Evolutionary conservation across 441 rosid species (phyloP).

Genomic region (Jatropha podagrica): DNA sequence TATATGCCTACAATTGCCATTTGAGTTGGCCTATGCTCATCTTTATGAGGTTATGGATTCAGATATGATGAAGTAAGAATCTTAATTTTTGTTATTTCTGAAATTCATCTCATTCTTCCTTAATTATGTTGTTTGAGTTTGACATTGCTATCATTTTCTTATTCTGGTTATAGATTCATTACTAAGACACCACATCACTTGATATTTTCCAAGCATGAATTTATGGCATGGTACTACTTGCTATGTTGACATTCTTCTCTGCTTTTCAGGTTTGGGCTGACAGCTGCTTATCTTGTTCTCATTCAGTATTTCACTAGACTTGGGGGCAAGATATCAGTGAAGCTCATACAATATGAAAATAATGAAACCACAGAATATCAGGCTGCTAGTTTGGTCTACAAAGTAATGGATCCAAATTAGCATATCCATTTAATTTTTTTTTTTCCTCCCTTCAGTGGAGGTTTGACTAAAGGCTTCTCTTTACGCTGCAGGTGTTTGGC

Average conservation of each 20-base stretch:
- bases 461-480: slow-evolving; percentile 14
- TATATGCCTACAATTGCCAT: slow-evolving; percentile 92
- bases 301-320: slow-evolving; percentile 77
- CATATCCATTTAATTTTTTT: slow-evolving; percentile 15
- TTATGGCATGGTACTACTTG: slow-evolving; percentile 1
- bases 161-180: neutral
- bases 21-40: slow-evolving; percentile 96
- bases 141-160: too few species aligned
- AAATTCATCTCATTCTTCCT: neutral
- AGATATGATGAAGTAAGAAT: slow-evolving; percentile 61
- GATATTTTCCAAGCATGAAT: neutral
- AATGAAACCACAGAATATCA: slow-evolving; percentile 67
- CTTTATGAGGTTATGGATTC: slow-evolving; percentile 67
- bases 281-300: slow-evolving; percentile 76
- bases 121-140: too few species aligned
- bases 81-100: slow-evolving; percentile 13
- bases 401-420: slow-evolving; percentile 45
- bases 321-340: slow-evolving; percentile 82
- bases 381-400: slow-evolving; percentile 90
- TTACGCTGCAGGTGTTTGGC: slow-evolving; percentile 80
- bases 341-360: slow-evolving; percentile 72
- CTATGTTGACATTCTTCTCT: slow-evolving; percentile 24
- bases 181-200: neutral
- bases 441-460: slow-evolving; percentile 2
- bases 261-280: slow-evolving; percentile 73